Conservation (phyloP, 208 protist species). For the Wallacemonas sp. region DNA sequence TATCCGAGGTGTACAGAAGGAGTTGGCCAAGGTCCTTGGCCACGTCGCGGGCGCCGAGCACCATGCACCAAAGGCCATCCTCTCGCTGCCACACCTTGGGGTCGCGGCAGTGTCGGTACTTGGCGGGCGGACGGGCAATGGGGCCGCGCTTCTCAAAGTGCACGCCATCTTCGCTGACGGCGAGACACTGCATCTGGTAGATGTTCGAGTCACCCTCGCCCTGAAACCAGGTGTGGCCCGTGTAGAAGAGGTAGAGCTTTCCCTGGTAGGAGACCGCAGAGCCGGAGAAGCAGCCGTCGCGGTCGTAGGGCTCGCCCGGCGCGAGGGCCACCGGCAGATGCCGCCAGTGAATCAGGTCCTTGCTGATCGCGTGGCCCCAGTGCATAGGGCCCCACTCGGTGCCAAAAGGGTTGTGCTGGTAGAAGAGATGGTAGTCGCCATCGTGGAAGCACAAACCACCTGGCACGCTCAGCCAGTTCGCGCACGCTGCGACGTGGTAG, state of each 20-base stretch:
- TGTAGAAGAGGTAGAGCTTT: constrained; percentile 57
- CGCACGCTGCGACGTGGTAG: constrained; percentile 41
- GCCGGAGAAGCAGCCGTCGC: constrained; percentile 61
- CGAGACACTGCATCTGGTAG: constrained; percentile 58
- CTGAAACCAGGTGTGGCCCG: constrained; percentile 40
- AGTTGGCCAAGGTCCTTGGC: constrained; percentile 41
- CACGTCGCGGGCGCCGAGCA: constrained; percentile 36
- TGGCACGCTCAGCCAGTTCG: constrained; percentile 50
- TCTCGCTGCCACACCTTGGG: constrained; percentile 41
- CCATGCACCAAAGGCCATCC: constrained; percentile 46
- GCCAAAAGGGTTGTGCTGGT: constrained; percentile 50
- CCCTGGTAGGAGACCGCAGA: constrained; percentile 36
- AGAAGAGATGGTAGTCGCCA: constrained; percentile 45
- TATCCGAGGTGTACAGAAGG: constrained; percentile 33
- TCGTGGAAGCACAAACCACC: constrained; percentile 43
- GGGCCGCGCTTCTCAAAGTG: constrained; percentile 42
- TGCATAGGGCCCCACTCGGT: constrained; percentile 56
- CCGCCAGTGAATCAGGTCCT: constrained; percentile 47
- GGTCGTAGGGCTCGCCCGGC: constrained; percentile 38
- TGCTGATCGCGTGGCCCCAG: constrained; percentile 49
- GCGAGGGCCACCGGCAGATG: constrained; percentile 43
- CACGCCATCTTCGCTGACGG: constrained; percentile 43
- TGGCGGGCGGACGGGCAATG: constrained; percentile 27
- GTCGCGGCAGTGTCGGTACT: constrained; percentile 47
- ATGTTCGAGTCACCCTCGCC: constrained; percentile 24